phyloP scores from a whole-genome alignment of 2,329 filamentous ascomycete genomes.

The Fusarium sp. region DNA sequence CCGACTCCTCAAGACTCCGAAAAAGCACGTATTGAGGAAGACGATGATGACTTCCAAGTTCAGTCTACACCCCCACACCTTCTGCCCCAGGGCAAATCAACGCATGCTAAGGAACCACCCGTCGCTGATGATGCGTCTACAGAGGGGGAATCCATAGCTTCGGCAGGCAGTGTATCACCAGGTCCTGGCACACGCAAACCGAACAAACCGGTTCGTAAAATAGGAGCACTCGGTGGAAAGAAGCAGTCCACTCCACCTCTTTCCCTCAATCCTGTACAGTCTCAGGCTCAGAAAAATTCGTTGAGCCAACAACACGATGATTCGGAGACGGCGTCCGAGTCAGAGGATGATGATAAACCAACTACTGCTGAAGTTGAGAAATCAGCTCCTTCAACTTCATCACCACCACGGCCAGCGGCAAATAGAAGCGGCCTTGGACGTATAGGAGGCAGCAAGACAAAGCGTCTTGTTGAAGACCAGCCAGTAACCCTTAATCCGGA shows the following conservation, averaged over 20 bases:
- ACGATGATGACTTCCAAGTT: slow-evolving; percentile 63
- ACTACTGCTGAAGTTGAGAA: slow-evolving; percentile 34
- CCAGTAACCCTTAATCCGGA: slow-evolving; percentile 8
- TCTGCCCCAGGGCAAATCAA: slow-evolving; percentile 40
- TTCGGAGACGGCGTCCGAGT: slow-evolving; percentile 58
- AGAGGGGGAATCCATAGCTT: slow-evolving; percentile 42
- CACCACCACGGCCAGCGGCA: slow-evolving; percentile 37
- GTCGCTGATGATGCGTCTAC: slow-evolving; percentile 46
- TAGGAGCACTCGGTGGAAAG: slow-evolving; percentile 52
- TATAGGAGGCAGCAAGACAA: slow-evolving; percentile 51
- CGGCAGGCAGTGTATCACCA: slow-evolving; percentile 3
- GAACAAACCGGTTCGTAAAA: slow-evolving; percentile 33
- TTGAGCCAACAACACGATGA: slow-evolving; percentile 35
- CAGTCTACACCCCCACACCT: slow-evolving; percentile 58
- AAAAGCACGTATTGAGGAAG: slow-evolving; percentile 45
- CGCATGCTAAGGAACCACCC: slow-evolving; percentile 6
- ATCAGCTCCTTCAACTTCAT: slow-evolving; percentile 29
- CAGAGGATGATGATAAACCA: slow-evolving; percentile 47
- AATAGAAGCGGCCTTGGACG: slow-evolving; percentile 52
- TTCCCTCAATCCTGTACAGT: slow-evolving; percentile 24
- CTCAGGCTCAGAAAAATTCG: background rate
- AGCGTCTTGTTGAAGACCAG: slow-evolving; percentile 22
- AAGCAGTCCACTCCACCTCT: slow-evolving; percentile 43
- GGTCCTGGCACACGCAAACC: slow-evolving; percentile 20
- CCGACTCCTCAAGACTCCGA: slow-evolving; percentile 29